Percentiles rank a stretch among this genome's conserved stretches.
phyloP scores from a whole-genome alignment of 495 filamentous ascomycete species.

The Achaetomiella virescens region DNA sequence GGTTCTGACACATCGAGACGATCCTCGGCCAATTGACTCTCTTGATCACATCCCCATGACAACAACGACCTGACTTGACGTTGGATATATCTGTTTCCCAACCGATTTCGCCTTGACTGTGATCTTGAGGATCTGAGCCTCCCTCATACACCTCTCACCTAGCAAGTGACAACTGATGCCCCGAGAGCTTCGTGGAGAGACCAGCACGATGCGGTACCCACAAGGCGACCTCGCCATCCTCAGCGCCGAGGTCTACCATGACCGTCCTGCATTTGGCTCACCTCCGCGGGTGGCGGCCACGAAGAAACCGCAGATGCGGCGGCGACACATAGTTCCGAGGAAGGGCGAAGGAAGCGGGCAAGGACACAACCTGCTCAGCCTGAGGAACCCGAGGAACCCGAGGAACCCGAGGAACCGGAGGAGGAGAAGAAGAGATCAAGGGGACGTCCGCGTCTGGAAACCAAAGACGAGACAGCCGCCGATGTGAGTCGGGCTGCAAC shows the following conservation, averaged over 20 bases:
- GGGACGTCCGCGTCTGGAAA: conserved; percentile 64
- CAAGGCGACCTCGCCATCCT: conserved; percentile 40
- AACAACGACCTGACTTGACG: no score
- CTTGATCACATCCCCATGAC: no score
- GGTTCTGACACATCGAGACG: no score
- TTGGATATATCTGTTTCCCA: background rate
- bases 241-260: conserved; percentile 44
- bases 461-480: conserved; percentile 57
- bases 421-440: conserved; percentile 49
- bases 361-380: conserved; percentile 16
- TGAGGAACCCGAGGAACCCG: conserved; percentile 11
- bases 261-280: conserved; percentile 18
- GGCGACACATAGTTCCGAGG: conserved; percentile 9
- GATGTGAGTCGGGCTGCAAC: conserved; percentile 37
- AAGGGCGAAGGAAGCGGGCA: conserved; percentile 27
- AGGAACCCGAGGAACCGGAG: conserved; percentile 23
- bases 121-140: no score
- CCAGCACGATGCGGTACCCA: conserved; percentile 29
- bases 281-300: conserved; percentile 7
- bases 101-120: no score
- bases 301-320: conserved; percentile 16
- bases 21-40: no score
- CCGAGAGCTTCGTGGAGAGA: background rate
- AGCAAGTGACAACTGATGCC: background rate
- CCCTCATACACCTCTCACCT: background rate